Percentiles rank a stretch among this genome's conserved stretches.
Evolutionary conservation across 495 filamentous ascomycete genomes (phyloP).

Genomic region (Delitschia confertaspora): DNA sequence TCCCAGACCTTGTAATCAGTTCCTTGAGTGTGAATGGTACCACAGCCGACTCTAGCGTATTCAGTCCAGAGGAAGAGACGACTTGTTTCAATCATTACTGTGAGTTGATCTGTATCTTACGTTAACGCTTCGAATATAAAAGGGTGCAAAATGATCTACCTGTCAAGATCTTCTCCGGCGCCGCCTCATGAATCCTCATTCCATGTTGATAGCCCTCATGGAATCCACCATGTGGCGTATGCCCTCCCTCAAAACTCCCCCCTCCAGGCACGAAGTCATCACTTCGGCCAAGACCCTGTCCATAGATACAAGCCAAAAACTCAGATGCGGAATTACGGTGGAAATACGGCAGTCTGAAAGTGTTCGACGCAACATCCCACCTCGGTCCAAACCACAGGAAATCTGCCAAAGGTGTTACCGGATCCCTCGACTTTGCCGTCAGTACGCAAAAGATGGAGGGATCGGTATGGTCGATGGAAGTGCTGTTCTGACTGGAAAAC

Average conservation of each 20-base stretch:
- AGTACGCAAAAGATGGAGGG: conserved; percentile 38
- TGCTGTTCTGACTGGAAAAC: conserved; percentile 38
- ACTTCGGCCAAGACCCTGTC: conserved; percentile 37
- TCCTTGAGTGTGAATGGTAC: conserved; percentile 32
- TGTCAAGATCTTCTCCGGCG: conserved; percentile 37
- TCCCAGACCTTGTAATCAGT: conserved; percentile 41
- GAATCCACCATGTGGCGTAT: conserved; percentile 40
- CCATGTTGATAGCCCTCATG: conserved; percentile 39
- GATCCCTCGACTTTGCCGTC: conserved; percentile 38
- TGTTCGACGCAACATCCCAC: conserved; percentile 40
- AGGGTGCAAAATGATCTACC: conserved; percentile 23
- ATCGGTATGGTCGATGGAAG: conserved; percentile 40
- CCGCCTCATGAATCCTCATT: conserved; percentile 36
- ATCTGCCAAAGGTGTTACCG: conserved; percentile 34
- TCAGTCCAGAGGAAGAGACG: conserved; percentile 39
- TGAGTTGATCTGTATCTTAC: conserved; percentile 28
- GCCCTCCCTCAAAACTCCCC: conserved; percentile 38
- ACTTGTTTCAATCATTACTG: conserved; percentile 39
- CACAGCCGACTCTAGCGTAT: conserved; percentile 36
- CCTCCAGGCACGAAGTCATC: conserved; percentile 40
- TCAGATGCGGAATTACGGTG: conserved; percentile 40
- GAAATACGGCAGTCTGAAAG: conserved; percentile 40
- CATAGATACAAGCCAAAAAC: conserved; percentile 38
- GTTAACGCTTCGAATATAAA: conserved; percentile 8
- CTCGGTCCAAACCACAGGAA: conserved; percentile 41